Evolutionary conservation across 768 basidiomycete species (phyloP), one percentile per base, ranked within the genome.

Genomic region (Panaeolus papilionaceus): DNA sequence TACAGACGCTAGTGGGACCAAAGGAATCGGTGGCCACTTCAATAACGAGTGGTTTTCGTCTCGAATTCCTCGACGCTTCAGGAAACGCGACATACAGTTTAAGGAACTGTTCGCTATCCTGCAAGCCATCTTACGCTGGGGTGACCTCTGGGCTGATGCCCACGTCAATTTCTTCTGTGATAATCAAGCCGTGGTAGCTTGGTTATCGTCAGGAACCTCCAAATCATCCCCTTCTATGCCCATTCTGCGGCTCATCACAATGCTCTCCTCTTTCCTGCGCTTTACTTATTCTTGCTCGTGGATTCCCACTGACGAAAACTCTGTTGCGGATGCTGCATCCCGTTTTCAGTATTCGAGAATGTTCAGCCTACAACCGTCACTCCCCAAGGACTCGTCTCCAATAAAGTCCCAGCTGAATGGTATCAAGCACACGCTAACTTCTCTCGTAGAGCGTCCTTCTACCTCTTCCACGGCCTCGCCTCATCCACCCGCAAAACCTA

Each of bases 41-140:
- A 68, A 69, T 2, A 7, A 58, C 9, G 20, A 39, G 0, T 78
- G 76, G 75, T 79, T 76, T 67, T 69, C 75, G 0, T 58, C 70
- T 2, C 67, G 67, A 0, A 42, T 68, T 11, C 75, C 79, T 5
- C 66, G 71, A 0, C 71, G 74, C 38, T 71, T 64, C 38, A 70
- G 71, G 4, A 23, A 26, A 0, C 20, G 61, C 5, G 69, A 79
- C 67, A 79, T 80, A 14, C 76, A 78, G 58, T 73, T 79, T 66
- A 79, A 80, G 45, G 78, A 80, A 64, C 68, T 77, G 7, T 71
- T 64, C 44, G 78, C 78, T 0, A 74, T 79, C 0, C 66, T 78
- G 0, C 71, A 79, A 11, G 74, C 76, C 0, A 67, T 75, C 39
- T 49, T 74, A 5, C 68, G 72, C 33, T 78, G 76, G 77, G 76